Percentiles rank a stretch among this genome's conserved stretches.
These are phyloP conservation scores for Coleophoma eucalyptorum DNA, from an alignment of 2,329 filamentous ascomycete genomes.

Conservation along the genomic window DNA sequence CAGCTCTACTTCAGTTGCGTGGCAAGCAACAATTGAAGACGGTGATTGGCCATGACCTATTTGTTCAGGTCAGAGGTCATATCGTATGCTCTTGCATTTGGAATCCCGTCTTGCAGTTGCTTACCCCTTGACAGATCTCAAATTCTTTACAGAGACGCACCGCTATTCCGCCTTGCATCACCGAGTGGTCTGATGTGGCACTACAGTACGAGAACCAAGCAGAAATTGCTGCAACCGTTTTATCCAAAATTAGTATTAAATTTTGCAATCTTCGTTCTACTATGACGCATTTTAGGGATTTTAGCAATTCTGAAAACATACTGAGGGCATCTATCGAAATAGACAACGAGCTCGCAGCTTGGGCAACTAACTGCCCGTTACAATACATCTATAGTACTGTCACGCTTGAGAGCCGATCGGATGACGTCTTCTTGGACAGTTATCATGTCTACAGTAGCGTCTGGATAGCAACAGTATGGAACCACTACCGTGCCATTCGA, in stretches of 20 bases:
- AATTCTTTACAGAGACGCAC: slow-evolving; percentile 46
- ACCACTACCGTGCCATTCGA: slow-evolving; percentile 17
- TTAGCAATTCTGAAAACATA: slow-evolving; percentile 13
- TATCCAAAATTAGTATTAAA: slow-evolving; percentile 31
- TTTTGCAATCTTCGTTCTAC: slow-evolving; percentile 18
- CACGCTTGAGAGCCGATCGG: slow-evolving; percentile 5
- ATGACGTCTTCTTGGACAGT: slow-evolving; percentile 19
- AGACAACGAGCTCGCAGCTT: slow-evolving; percentile 14
- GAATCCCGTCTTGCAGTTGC: too few relatives aligned
- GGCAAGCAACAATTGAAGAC: slow-evolving; percentile 43
- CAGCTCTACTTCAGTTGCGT: slow-evolving; percentile 42
- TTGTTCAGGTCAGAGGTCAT: slow-evolving; percentile 43
- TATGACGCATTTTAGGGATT: slow-evolving; percentile 18
- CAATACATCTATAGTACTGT: slow-evolving; percentile 15
- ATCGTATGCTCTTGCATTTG: slow-evolving; percentile 11
- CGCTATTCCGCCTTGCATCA: slow-evolving; percentile 43
- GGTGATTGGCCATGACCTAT: slow-evolving; percentile 45
- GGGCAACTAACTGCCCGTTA: slow-evolving; percentile 9
- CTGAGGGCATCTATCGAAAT: slow-evolving; percentile 10
- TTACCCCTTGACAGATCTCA: too few relatives aligned
- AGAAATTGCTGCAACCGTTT: slow-evolving; percentile 31
- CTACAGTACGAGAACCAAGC: slow-evolving; percentile 13
- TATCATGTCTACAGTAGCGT: slow-evolving; percentile 21
- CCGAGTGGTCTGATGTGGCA: slow-evolving; percentile 34
- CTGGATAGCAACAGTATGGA: slow-evolving; percentile 23